Percentiles rank a stretch among this genome's conserved stretches.
Evolutionary conservation across 2,329 filamentous ascomycete species (phyloP).

Genomic region (Pseudogymnoascus sp.): DNA sequence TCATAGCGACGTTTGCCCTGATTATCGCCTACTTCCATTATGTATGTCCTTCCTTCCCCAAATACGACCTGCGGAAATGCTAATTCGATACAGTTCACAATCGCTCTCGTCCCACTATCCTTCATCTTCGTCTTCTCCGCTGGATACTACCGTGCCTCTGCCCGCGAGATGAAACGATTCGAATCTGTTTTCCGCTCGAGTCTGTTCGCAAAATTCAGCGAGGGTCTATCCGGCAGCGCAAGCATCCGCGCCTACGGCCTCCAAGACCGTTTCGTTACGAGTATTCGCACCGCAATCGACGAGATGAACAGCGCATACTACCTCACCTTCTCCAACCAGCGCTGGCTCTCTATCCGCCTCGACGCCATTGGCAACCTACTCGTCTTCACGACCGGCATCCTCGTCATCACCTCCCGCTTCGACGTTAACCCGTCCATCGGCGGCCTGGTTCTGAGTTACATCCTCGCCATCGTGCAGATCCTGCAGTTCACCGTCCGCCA

Average conservation of each 20-base stretch:
- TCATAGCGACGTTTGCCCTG: slow-evolving; percentile 73
- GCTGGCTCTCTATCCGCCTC: slow-evolving; percentile 80
- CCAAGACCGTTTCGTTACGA: slow-evolving; percentile 61
- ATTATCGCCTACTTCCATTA: slow-evolving; percentile 96
- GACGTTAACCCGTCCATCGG: slow-evolving; percentile 74
- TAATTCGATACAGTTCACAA: slow-evolving; percentile 34
- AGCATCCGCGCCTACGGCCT: slow-evolving; percentile 87
- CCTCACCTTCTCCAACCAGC: slow-evolving; percentile 88
- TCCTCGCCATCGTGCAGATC: slow-evolving; percentile 88
- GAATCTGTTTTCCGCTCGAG: slow-evolving; percentile 80
- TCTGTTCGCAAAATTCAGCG: slow-evolving; percentile 86
- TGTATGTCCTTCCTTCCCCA: slow-evolving; percentile 13
- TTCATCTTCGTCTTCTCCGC: slow-evolving; percentile 74
- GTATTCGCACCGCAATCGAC: slow-evolving; percentile 68
- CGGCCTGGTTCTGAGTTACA: slow-evolving; percentile 86
- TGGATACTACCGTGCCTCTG: slow-evolving; percentile 82
- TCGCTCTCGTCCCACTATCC: slow-evolving; percentile 61
- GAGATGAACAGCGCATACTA: slow-evolving; percentile 93
- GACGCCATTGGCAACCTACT: slow-evolving; percentile 77
- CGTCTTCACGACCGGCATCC: slow-evolving; percentile 79
- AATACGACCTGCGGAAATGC: slow-evolving; percentile 12
- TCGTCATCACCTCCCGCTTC: slow-evolving; percentile 89
- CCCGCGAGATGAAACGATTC: slow-evolving; percentile 88
- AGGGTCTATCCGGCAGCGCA: slow-evolving; percentile 74
- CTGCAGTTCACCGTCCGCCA: slow-evolving; percentile 93